phyloP scores from a whole-genome alignment of 768 basidiomycete species.

The Mycena belliarum region DNA sequence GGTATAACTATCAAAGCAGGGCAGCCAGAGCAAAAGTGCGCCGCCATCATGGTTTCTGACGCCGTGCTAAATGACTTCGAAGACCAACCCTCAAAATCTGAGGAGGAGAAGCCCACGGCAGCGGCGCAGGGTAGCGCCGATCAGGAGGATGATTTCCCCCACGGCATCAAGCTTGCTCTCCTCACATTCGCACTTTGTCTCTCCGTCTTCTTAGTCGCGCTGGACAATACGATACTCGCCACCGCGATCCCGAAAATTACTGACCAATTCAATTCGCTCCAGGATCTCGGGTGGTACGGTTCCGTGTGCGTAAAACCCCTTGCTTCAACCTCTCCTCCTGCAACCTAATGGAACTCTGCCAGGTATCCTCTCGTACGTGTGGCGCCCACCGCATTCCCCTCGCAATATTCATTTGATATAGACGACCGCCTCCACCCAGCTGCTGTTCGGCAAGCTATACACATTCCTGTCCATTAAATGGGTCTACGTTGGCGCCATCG shows the following conservation, averaged over 20 bases:
- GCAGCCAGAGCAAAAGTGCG: no score
- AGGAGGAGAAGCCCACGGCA: no score
- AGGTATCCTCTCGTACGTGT: slow-evolving; percentile 7
- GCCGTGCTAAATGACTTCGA: no score
- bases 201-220: slow-evolving; percentile 13
- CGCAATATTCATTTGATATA: neutral
- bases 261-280: slow-evolving; percentile 31
- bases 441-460: slow-evolving; percentile 27
- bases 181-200: slow-evolving; percentile 17
- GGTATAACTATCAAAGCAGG: no score
- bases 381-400: neutral
- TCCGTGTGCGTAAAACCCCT: neutral
- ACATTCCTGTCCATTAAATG: slow-evolving; percentile 24
- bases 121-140: no score
- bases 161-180: neutral
- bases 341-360: no score
- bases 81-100: no score
- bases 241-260: slow-evolving; percentile 32
- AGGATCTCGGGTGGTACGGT: slow-evolving; percentile 25
- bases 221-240: neutral
- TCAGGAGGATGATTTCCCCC: slow-evolving; percentile 7
- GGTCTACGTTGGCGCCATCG: slow-evolving; percentile 22
- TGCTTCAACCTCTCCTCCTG: neutral
- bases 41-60: no score
- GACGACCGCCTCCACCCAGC: slow-evolving; percentile 22